Percentiles rank a stretch among this genome's conserved stretches.
These are phyloP conservation scores for Cymbidium sinense DNA, from an alignment of 106 monocot genomes.

Conservation along the genomic window DNA sequence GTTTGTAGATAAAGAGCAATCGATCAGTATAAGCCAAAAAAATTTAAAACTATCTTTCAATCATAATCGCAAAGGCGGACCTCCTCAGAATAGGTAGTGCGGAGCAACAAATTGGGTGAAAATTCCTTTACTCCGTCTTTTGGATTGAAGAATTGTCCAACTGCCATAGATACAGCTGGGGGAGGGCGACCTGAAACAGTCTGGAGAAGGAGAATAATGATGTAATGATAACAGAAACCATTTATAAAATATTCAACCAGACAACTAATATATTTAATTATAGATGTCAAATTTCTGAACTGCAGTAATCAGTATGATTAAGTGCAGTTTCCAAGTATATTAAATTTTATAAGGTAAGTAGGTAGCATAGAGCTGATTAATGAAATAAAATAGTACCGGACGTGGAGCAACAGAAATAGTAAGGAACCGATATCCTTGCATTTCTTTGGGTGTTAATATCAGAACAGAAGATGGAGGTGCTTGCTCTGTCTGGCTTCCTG, in stretches of 20 bases:
- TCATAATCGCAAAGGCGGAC: slow-evolving; percentile 25
- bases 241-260: not conserved
- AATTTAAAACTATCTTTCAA: not conserved
- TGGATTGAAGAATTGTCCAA: slow-evolving; percentile 93
- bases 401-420: slow-evolving; percentile 96
- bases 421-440: slow-evolving; percentile 82
- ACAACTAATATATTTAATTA: not conserved
- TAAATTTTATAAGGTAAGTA: not conserved
- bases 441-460: slow-evolving; percentile 61
- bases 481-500: slow-evolving; percentile 98
- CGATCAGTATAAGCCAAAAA: not conserved
- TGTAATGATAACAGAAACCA: not conserved
- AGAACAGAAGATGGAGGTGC: slow-evolving; percentile 85
- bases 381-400: slow-evolving; percentile 49
- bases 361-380: not conserved
- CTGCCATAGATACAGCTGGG: slow-evolving; percentile 92
- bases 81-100: slow-evolving; percentile 43
- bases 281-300: not conserved
- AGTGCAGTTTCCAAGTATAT: not conserved
- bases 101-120: slow-evolving; percentile 42
- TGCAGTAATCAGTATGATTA: not conserved
- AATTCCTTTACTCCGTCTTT: slow-evolving; percentile 52
- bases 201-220: slow-evolving; percentile 28
- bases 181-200: slow-evolving; percentile 98
- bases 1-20: not conserved